phyloP scores from a whole-genome alignment of 306 rosid species.

The Ceratonia siliqua region DNA sequence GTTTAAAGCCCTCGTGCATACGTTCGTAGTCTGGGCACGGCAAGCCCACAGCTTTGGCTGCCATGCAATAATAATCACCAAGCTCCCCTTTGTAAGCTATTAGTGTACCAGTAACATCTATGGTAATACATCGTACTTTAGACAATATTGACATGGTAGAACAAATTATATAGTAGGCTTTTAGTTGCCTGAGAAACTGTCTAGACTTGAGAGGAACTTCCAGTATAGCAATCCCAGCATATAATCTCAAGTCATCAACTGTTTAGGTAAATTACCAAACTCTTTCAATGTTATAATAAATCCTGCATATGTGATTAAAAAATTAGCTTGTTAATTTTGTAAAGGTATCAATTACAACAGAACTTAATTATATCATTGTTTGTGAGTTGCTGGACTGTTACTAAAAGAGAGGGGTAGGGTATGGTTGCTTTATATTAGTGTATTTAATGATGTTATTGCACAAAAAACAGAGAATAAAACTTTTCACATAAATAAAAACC shows the following conservation, averaged over 20 bases:
- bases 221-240: background rate
- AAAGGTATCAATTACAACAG: background rate
- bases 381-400: background rate
- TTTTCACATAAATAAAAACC: background rate
- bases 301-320: constrained; percentile 41
- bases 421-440: background rate
- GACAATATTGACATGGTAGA: constrained; percentile 62
- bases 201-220: constrained; percentile 22
- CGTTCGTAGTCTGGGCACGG: constrained; percentile 94
- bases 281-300: constrained; percentile 32
- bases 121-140: constrained; percentile 75
- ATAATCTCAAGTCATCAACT: constrained; percentile 21
- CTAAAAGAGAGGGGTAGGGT: background rate
- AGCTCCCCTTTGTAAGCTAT: constrained; percentile 96
- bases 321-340: constrained; percentile 16
- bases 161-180: constrained; percentile 18
- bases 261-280: constrained; percentile 10
- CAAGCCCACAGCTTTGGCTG: constrained; percentile 84
- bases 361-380: background rate
- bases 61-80: constrained; percentile 98
- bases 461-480: background rate
- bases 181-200: constrained; percentile 10
- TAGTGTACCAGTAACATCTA: constrained; percentile 93
- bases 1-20: constrained; percentile 85
- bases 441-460: background rate